phyloP scores from a whole-genome alignment of 306 rosid species.

The Sophora flavescens region DNA sequence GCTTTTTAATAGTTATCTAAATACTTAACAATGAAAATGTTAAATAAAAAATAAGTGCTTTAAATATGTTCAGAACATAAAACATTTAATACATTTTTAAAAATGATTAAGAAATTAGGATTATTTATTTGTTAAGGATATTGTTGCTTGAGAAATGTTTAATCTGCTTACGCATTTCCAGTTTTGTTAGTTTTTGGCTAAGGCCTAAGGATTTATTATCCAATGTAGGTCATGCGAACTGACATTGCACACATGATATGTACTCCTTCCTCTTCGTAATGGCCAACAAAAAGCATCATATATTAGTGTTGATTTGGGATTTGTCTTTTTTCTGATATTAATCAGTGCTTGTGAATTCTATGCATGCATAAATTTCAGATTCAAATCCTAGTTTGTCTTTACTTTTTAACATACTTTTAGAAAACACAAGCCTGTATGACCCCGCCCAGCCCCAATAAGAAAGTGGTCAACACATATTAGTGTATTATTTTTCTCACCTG shows the following conservation, averaged over 20 bases:
- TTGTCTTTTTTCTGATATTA: constrained; percentile 4
- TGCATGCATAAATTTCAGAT: background rate
- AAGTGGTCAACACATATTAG: constrained; percentile 35
- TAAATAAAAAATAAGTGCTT: no score
- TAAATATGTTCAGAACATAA: no score
- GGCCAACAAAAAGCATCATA: constrained; percentile 46
- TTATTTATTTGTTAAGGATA: no score
- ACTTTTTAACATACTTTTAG: constrained; percentile 21
- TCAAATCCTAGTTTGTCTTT: background rate
- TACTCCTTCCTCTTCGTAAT: constrained; percentile 19
- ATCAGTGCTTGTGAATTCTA: background rate
- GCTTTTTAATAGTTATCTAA: no score
- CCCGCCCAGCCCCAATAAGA: background rate
- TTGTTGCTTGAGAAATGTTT: no score
- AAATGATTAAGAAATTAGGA: no score
- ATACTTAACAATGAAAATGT: no score
- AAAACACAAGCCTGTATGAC: constrained; percentile 2
- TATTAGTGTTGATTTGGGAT: constrained; percentile 15
- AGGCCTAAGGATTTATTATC: background rate
- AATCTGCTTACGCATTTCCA: background rate
- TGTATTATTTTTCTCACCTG: background rate
- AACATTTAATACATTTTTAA: no score
- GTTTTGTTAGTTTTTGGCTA: background rate
- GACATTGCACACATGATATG: constrained; percentile 30
- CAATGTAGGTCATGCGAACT: background rate